Base-by-base conservation (phyloP, 2,329 filamentous ascomycete species). In the Aspergillus bombycis region DNA sequence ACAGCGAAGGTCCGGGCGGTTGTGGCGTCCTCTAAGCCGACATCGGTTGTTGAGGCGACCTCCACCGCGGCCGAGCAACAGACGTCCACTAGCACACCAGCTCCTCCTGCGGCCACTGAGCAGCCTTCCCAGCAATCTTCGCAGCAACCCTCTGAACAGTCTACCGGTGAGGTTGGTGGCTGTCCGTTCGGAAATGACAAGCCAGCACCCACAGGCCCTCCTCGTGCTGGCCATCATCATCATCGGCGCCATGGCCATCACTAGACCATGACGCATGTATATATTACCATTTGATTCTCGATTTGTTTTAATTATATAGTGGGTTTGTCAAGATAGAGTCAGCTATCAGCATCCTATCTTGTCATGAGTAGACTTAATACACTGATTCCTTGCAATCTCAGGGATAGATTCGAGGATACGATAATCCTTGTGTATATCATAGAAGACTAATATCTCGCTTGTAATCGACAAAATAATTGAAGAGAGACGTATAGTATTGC, bases 181-280 rank as follows among this genome's bases (percentile, higher is more conserved):
- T 55, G 52, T 7, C 32, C 30, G 26, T 38, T 38, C 16, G 52
- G n/a, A 26, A 19, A 55, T 36, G 52, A 7, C 32, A 26, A 26
- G 52, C 11, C 52, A 38, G 32, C n/a, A 32, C 52, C 30, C 21
- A 38, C 34, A 12, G 30, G 28, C 30, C 52, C 19, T 30, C 23
- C 26, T 36, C 28, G 52, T 36, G 52, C 52, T 54, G 12, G 52
- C 30, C 52, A 36, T 19, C 52, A 23, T 9, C 19, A 36, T 30
- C 52, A 28, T 32, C 52, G n/a, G 9, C 52, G 52, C 21, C 52
- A 54, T 26, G 32, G 52, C 52, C 52, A 55, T n/a, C 34, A 58
- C 56, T 46, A 58, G 21, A n/a, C 30, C 30, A 16, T 23, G n/a
- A 16, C 16, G 8, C 28, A 32, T 36, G 12, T 7, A 34, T 21